Percentiles rank a stretch among this genome's conserved stretches.
Conservation (phyloP, 257 asterid genomes). For the Plantago elongata region DNA sequence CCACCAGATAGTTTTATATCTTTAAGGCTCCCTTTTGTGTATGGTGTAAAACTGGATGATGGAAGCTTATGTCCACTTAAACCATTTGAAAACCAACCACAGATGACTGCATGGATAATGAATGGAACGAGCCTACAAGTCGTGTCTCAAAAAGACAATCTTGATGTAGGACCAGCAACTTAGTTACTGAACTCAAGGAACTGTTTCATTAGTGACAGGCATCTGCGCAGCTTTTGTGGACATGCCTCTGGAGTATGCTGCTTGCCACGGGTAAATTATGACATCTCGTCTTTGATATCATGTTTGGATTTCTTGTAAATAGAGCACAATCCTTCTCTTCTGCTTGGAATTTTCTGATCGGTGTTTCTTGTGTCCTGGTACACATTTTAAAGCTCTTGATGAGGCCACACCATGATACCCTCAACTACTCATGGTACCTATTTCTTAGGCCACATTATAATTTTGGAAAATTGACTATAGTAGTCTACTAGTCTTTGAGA, state of each 20-base stretch:
- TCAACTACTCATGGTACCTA: too few relatives aligned
- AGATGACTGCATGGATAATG: slow-evolving; percentile 75
- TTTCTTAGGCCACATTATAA: too few relatives aligned
- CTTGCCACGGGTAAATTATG: slow-evolving; percentile 29
- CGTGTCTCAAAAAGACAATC: slow-evolving; percentile 44
- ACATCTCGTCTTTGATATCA: neutral
- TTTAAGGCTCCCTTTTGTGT: slow-evolving; percentile 79
- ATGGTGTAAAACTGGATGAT: slow-evolving; percentile 72
- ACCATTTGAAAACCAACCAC: slow-evolving; percentile 72
- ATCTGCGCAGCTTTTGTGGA: slow-evolving; percentile 3
- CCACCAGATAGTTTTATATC: slow-evolving; percentile 96
- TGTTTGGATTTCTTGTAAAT: neutral
- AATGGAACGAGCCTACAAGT: slow-evolving; percentile 66
- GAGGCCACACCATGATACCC: too few relatives aligned
- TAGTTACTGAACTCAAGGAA: slow-evolving; percentile 26
- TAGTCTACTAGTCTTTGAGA: too few relatives aligned
- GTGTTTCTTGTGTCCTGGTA: too few relatives aligned
- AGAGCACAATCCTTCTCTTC: too few relatives aligned
- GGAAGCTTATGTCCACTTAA: slow-evolving; percentile 65
- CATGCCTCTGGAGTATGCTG: neutral
- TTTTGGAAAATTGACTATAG: too few relatives aligned
- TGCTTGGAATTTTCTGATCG: too few relatives aligned
- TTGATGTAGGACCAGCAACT: slow-evolving; percentile 37
- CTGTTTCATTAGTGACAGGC: slow-evolving; percentile 15
- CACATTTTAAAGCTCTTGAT: too few relatives aligned